Evolutionary conservation across 2,329 filamentous ascomycete species (phyloP).

Genomic region (Penicillium griseofulvum): DNA sequence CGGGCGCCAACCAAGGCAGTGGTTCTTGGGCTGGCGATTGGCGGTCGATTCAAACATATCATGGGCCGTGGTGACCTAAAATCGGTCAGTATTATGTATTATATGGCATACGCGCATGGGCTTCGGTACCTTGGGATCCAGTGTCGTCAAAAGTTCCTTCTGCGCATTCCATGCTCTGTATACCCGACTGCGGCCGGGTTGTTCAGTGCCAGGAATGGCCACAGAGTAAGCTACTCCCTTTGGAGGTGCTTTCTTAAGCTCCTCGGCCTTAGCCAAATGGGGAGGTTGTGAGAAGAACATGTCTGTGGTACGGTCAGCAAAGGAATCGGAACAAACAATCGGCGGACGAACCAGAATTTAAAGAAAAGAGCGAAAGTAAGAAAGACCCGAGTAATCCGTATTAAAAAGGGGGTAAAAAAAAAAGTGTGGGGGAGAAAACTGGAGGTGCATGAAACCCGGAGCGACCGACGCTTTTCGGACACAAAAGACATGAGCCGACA

Average conservation of each 20-base stretch:
- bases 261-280: conserved; percentile 41
- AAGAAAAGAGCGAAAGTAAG: conserved; percentile 42
- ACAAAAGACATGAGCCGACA: conserved; percentile 5
- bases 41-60: conserved; percentile 74
- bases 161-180: conserved; percentile 81
- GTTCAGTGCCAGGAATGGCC: conserved; percentile 70
- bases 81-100: not conserved
- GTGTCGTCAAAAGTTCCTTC: conserved; percentile 68
- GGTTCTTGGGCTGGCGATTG: conserved; percentile 62
- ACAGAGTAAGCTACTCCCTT: conserved; percentile 76
- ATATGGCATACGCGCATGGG: not conserved
- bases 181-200: conserved; percentile 67
- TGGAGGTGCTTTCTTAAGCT: conserved; percentile 63
- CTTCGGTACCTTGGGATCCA: conserved; percentile 61
- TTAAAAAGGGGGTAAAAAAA: conserved; percentile 9
- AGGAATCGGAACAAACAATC: not conserved
- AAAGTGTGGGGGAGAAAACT: conserved; percentile 14
- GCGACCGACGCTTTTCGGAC: conserved; percentile 15
- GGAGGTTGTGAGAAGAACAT: conserved; percentile 41
- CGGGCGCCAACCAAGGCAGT: conserved; percentile 75
- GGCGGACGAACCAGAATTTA: not conserved
- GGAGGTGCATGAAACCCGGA: conserved; percentile 19
- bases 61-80: conserved; percentile 64
- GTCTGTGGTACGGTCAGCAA: not conserved
- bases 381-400: conserved; percentile 1